A percentile compares a stretch with the other conserved stretches of the same genome.
These are phyloP conservation scores for Paraphoma sp. DNA, from an alignment of 2,329 filamentous ascomycete genomes.

Conservation along the genomic window DNA sequence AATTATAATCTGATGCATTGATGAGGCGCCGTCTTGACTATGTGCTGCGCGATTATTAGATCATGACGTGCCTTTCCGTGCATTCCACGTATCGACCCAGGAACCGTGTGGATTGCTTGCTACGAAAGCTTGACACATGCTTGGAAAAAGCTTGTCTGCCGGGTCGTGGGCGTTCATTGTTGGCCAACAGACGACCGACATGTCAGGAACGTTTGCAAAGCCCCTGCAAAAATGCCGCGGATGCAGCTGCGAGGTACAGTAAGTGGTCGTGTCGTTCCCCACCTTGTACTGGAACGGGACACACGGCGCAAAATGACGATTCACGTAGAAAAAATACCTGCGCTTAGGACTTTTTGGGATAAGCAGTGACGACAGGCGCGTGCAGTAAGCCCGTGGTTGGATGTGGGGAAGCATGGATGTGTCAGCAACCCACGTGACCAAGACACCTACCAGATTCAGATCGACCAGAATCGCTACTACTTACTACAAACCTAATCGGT, in stretches of 20 bases:
- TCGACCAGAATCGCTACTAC: too few species aligned
- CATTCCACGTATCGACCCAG: constrained; percentile 1
- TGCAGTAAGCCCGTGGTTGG: background rate
- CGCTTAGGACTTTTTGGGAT: background rate
- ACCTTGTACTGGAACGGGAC: constrained; percentile 1
- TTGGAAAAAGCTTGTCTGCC: constrained; percentile 38
- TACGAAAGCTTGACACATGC: constrained; percentile 36
- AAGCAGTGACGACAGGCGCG: background rate
- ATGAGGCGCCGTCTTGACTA: background rate
- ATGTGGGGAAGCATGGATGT: background rate
- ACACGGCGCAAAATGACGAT: constrained; percentile 16
- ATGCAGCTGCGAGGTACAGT: background rate
- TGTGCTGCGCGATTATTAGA: constrained; percentile 1
- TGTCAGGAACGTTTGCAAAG: background rate
- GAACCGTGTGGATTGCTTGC: constrained; percentile 1
- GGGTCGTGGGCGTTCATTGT: background rate
- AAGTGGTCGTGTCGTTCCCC: background rate
- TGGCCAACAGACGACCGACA: background rate
- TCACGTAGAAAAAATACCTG: background rate
- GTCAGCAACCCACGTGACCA: background rate
- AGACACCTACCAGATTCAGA: background rate
- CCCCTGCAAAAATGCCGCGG: background rate
- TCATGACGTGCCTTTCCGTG: constrained; percentile 20
- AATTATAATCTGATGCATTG: background rate
- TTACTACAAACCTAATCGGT: too few species aligned